phyloP scores from a whole-genome alignment of 768 basidiomycete species.

The Coprinopsis cinerea region DNA sequence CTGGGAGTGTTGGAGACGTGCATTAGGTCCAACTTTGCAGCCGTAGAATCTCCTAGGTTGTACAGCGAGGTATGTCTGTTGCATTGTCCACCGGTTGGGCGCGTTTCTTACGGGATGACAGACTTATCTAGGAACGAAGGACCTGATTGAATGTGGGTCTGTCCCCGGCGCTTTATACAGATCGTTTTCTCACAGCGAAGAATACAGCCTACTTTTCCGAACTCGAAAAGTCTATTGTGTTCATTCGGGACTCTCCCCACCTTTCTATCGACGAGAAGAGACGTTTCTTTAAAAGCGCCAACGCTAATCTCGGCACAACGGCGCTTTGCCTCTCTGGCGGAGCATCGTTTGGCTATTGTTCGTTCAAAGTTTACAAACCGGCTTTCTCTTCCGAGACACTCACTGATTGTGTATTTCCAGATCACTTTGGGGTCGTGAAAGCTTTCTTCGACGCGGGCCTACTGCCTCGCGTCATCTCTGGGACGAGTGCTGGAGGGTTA shows the following conservation, averaged over 20 bases:
- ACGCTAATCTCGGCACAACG: slow-evolving; percentile 84
- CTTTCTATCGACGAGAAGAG: slow-evolving; percentile 85
- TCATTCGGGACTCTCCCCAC: slow-evolving; percentile 66
- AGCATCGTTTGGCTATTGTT: slow-evolving; percentile 91
- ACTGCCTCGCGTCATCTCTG: slow-evolving; percentile 88
- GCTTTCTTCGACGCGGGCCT: slow-evolving; percentile 85
- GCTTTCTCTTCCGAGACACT: slow-evolving; percentile 6
- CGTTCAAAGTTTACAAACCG: slow-evolving; percentile 17
- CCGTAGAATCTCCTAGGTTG: slow-evolving; percentile 70
- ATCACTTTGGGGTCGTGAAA: slow-evolving; percentile 87
- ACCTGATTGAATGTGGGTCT: slow-evolving; percentile 72
- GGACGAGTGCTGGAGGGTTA: slow-evolving; percentile 90
- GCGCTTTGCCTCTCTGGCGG: slow-evolving; percentile 96
- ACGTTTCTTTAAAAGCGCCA: slow-evolving; percentile 84
- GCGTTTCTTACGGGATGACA: slow-evolving; percentile 26
- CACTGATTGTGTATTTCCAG: slow-evolving; percentile 35
- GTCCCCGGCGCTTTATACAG: background rate
- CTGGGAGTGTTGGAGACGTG: slow-evolving; percentile 90
- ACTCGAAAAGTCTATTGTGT: slow-evolving; percentile 68
- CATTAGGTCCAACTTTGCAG: slow-evolving; percentile 88
- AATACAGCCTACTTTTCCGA: slow-evolving; percentile 70
- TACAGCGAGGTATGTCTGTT: slow-evolving; percentile 75
- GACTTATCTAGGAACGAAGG: slow-evolving; percentile 92
- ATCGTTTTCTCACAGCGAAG: background rate
- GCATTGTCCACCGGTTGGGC: slow-evolving; percentile 4